phyloP scores from a whole-genome alignment of 1,139 yeast genomes.

The Petasospora rhodanensis region DNA sequence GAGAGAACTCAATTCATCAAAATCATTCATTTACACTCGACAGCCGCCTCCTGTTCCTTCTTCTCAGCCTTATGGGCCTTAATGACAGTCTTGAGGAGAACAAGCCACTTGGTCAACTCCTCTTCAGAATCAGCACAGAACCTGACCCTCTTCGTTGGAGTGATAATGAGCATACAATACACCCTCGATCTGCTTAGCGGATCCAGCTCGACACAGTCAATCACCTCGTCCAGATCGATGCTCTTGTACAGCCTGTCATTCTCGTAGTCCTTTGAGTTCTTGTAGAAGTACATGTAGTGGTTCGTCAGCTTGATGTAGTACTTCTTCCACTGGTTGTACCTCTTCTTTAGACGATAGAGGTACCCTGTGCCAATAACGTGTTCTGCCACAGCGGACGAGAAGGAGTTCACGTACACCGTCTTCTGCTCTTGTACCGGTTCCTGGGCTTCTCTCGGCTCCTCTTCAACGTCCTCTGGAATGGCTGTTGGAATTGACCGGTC shows the following conservation, averaged over 20 bases:
- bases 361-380: slow-evolving; percentile 41
- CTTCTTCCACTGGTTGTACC: slow-evolving; percentile 46
- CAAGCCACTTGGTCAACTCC: slow-evolving; percentile 47
- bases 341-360: slow-evolving; percentile 36
- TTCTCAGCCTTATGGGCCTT: slow-evolving; percentile 16
- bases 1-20: too few relatives aligned
- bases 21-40: too few relatives aligned
- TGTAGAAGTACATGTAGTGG: slow-evolving; percentile 38
- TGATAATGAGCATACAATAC: slow-evolving; percentile 47
- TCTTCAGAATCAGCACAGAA: slow-evolving; percentile 44
- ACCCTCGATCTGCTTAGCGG: slow-evolving; percentile 39
- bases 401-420: slow-evolving; percentile 20
- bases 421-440: slow-evolving; percentile 1
- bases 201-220: slow-evolving; percentile 52
- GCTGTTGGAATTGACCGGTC: slow-evolving; percentile 4
- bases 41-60: not conserved
- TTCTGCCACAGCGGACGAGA: slow-evolving; percentile 28
- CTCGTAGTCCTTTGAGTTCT: slow-evolving; percentile 26
- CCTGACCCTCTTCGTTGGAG: slow-evolving; percentile 41
- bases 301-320: slow-evolving; percentile 43
- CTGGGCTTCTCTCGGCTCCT: not conserved
- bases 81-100: slow-evolving; percentile 19
- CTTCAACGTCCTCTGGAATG: slow-evolving; percentile 9
- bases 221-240: slow-evolving; percentile 35
- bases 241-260: slow-evolving; percentile 29